Percentiles rank a stretch among this genome's conserved stretches.
Conservation (phyloP, 164 flowering plant species). For the Piper longum region DNA sequence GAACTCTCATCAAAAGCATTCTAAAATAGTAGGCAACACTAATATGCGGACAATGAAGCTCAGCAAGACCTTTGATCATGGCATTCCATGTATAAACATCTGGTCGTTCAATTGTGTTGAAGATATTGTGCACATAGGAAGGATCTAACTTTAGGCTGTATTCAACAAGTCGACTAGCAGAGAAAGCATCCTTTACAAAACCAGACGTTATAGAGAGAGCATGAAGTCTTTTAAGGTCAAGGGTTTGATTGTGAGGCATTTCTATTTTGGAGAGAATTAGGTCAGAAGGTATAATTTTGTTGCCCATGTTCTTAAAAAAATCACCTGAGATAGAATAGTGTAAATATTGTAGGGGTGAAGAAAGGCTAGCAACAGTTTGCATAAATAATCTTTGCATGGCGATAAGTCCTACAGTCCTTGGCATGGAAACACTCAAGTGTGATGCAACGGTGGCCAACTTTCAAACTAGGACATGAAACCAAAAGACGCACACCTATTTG, state of each 20-base stretch:
- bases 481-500: neutral
- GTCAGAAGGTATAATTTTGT: neutral
- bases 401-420: neutral
- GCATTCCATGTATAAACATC: conserved; percentile 18
- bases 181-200: conserved; percentile 10
- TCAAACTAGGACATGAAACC: neutral
- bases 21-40: conserved; percentile 6
- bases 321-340: neutral
- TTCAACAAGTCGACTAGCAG: conserved; percentile 11
- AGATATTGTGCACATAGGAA: conserved; percentile 7
- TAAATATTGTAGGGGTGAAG: neutral
- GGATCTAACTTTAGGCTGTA: conserved; percentile 7
- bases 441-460: too few species aligned
- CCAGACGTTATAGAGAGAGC: conserved; percentile 13
- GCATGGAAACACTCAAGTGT: neutral
- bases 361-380: neutral
- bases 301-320: neutral
- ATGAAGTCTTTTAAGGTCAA: conserved; percentile 10
- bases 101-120: conserved; percentile 8
- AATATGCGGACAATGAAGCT: conserved; percentile 3
- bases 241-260: neutral
- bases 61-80: conserved; percentile 11
- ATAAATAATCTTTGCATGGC: neutral
- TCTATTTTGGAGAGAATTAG: conserved; percentile 6
- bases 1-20: conserved; percentile 7